Base-by-base conservation (phyloP, 768 basidiomycete genomes). In the Tulasnella sp. region DNA sequence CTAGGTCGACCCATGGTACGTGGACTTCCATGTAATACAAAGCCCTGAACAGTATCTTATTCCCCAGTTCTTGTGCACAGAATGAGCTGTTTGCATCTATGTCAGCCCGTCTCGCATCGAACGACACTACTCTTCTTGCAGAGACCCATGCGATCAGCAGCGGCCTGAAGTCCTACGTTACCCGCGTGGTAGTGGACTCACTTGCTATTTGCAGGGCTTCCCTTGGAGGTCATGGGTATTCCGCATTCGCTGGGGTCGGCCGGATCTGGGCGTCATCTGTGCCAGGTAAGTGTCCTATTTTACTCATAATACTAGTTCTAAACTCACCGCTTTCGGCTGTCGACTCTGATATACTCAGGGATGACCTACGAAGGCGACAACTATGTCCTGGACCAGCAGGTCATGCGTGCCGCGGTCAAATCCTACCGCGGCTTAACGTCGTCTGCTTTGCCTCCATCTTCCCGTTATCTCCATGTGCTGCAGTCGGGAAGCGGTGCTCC, bases 171-270 rank as follows among this genome's bases (percentile, higher is more conserved):
- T 74, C 79, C 2, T 73, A 84, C 29, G 78, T 77, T 2, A 76
- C 79, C 0, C 74, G 76, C 0, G 67, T 73, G n/a, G 72, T 74
- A 3, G 75, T 80, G 1, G 74, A 75, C 31, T 83, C 83, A 62
- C 65, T 85, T 11, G 85, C 87, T 68, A 76, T 73, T 4, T 81
- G 83, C 2, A 77, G 85, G 7, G 76, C 84, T 15, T 77, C 83
- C 0, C 78, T 87, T 77, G 87, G 86, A 52, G 86, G 86, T 2
- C 86, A 89, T 68, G 86, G 87, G 0, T 87, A 78, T 68, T 84
- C 84, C 63, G 77, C 74, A 0, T 84, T 82, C 63, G 73, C 82
- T 0, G 85, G 84, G 2, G 73, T 88, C 1, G 85, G 85, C 3
- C 69, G 75, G 22, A n/a, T 64, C 25, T 56, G 61, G 55, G 63